Evolutionary conservation across 805 yeast genomes (phyloP).

Genomic region (Candida schatavii): DNA sequence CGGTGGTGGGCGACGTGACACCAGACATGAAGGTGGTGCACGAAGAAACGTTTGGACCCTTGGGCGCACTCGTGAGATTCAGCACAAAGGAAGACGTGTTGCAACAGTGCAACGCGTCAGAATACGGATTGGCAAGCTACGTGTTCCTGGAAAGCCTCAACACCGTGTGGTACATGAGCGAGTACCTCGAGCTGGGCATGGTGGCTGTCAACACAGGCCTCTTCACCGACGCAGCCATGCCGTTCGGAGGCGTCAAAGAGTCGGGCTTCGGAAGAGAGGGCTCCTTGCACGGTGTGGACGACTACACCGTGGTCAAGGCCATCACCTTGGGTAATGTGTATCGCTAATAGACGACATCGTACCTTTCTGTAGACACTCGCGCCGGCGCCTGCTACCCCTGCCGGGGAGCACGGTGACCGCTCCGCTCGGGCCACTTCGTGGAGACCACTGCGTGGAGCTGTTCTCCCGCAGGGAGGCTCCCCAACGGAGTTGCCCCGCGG

Average conservation of each 20-base stretch:
- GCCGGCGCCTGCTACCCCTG: no score
- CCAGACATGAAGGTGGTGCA: conserved; percentile 46
- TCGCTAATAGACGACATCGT: no score
- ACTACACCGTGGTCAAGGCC: conserved; percentile 59
- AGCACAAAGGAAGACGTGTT: conserved; percentile 54
- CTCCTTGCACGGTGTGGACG: conserved; percentile 71
- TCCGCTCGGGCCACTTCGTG: no score
- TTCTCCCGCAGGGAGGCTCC: no score
- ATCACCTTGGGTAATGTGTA: conserved; percentile 48
- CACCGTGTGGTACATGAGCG: conserved; percentile 51
- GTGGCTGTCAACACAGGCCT: conserved; percentile 60
- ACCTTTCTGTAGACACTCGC: no score
- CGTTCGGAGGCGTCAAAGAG: conserved; percentile 76
- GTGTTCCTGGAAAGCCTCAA: conserved; percentile 52
- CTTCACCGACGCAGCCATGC: conserved; percentile 57
- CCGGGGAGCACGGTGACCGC: no score
- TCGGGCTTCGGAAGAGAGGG: conserved; percentile 84
- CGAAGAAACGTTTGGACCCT: conserved; percentile 68
- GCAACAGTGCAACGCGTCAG: conserved; percentile 50
- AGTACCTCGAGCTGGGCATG: conserved; percentile 62
- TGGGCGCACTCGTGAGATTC: conserved; percentile 56
- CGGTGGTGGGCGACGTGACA: conserved; percentile 51
- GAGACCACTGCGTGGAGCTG: no score
- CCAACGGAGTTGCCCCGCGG: no score
- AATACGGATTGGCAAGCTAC: conserved; percentile 59